phyloP scores from a whole-genome alignment of 1,139 yeast genomes.

The Pichia sorboxylosa region DNA sequence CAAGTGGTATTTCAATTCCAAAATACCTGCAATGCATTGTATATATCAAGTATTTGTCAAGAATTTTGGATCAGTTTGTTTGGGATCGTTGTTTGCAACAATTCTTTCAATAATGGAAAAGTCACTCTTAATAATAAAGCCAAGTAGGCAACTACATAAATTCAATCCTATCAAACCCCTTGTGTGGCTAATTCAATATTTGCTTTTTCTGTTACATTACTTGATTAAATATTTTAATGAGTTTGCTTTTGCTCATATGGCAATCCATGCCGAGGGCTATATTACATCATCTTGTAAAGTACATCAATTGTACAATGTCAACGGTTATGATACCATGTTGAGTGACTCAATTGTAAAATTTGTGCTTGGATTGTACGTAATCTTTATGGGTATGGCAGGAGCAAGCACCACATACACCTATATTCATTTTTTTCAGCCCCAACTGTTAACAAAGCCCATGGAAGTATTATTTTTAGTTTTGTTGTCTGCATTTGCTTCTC shows the following conservation, averaged over 20 bases:
- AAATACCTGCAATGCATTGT: slow-evolving; percentile 67
- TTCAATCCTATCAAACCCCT: slow-evolving; percentile 30
- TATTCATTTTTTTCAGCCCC: neutral
- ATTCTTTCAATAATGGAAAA: slow-evolving; percentile 43
- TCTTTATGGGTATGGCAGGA: slow-evolving; percentile 41
- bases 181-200: slow-evolving; percentile 50
- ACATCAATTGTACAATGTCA: slow-evolving; percentile 58
- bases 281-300: slow-evolving; percentile 69
- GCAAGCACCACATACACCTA: slow-evolving; percentile 1
- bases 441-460: neutral
- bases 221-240: slow-evolving; percentile 61
- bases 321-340: slow-evolving; percentile 47
- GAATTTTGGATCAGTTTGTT: slow-evolving; percentile 82
- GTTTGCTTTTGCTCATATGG: slow-evolving; percentile 79
- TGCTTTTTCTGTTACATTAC: slow-evolving; percentile 24
- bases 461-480: slow-evolving; percentile 17
- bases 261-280: slow-evolving; percentile 74
- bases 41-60: slow-evolving; percentile 70
- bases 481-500: slow-evolving; percentile 61
- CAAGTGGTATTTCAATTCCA: slow-evolving; percentile 86
- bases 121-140: slow-evolving; percentile 9
- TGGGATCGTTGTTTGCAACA: slow-evolving; percentile 76
- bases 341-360: slow-evolving; percentile 77
- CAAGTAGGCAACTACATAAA: slow-evolving; percentile 12
- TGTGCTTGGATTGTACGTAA: slow-evolving; percentile 62